Conservation (phyloP, 257 asterid genomes). For the Solanum corneliomulleri region DNA sequence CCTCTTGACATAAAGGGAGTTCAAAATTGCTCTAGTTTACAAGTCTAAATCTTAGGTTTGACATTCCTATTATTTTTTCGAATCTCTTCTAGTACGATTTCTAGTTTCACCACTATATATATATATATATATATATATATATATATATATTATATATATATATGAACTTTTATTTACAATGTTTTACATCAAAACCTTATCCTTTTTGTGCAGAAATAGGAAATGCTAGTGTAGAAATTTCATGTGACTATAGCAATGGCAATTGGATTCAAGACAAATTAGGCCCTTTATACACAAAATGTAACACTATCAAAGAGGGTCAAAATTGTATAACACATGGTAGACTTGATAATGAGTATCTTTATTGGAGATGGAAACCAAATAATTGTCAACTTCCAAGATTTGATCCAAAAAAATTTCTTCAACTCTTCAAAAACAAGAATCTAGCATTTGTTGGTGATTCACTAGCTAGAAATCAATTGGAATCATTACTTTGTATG, state of each 20-base stretch:
- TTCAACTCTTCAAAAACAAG: constrained; percentile 31
- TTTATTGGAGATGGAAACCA: constrained; percentile 73
- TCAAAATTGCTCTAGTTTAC: background rate
- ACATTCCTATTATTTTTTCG: background rate
- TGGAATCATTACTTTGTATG: constrained; percentile 68
- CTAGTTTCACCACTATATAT: background rate
- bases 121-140: background rate
- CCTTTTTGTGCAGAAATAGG: constrained; percentile 2
- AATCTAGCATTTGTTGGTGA: constrained; percentile 84
- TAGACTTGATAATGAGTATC: constrained; percentile 52
- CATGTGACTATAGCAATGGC: constrained; percentile 62
- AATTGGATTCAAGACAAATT: constrained; percentile 32
- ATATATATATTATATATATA: background rate
- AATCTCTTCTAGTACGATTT: background rate
- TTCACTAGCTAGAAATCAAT: constrained; percentile 74
- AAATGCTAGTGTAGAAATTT: background rate
- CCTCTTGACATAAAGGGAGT: background rate
- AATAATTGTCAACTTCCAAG: constrained; percentile 44
- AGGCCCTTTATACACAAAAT: constrained; percentile 53
- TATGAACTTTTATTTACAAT: background rate
- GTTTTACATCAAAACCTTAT: background rate
- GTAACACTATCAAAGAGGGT: constrained; percentile 53
- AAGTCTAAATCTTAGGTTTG: background rate
- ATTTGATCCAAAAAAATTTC: constrained; percentile 50
- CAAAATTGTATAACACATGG: constrained; percentile 63